Evolutionary conservation across 1,139 yeast genomes (phyloP), one percentile per base, ranked within the genome.

Genomic region (Arxiozyma slooffiae): DNA sequence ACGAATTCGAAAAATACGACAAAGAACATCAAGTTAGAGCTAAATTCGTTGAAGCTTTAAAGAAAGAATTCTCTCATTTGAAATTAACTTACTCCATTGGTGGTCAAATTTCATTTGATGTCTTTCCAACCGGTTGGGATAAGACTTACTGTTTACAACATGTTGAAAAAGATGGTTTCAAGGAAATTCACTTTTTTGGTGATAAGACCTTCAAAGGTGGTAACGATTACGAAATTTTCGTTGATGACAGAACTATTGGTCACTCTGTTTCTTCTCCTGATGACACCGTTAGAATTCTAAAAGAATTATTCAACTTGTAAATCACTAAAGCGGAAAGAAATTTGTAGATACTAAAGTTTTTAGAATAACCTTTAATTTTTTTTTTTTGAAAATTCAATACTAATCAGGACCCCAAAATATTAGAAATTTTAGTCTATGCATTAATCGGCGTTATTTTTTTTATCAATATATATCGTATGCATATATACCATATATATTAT

Each of bases 71-170:
- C 77, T 71, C 92, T 53, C 94, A 90, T 71, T 76, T 75, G 64
- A 86, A 84, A 49, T 79, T 92, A 69, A 90, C 97, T 60, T 94
- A 85, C 79, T 92, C 98, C 52, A 92, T 92, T 61, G 98, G 97
- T 71, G 99, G 99, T 61, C 97, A 92, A 78, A 92, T 92, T 71
- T 92, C 98, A 47, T 92, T 92, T 67, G 99, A 92, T 67, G 98
- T 92, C 59, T 92, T 92, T 89, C 99, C 99, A 74, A 86, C 96
- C 58, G 99, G 99, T 66, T 92, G 99, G 99, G 98, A 92, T 73
- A 92, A 94, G 81, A 94, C 98, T 56, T 94, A 90, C 76, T 87
- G 96, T 73, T 81, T 94, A 68, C 89, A 83, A 72, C 98, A 90
- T 73, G 90, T 92, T 63, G 89, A 74, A 63, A 72, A 76, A 56